Conservation (phyloP, 2,329 filamentous ascomycete species). For the Aspergillus ibericus region DNA sequence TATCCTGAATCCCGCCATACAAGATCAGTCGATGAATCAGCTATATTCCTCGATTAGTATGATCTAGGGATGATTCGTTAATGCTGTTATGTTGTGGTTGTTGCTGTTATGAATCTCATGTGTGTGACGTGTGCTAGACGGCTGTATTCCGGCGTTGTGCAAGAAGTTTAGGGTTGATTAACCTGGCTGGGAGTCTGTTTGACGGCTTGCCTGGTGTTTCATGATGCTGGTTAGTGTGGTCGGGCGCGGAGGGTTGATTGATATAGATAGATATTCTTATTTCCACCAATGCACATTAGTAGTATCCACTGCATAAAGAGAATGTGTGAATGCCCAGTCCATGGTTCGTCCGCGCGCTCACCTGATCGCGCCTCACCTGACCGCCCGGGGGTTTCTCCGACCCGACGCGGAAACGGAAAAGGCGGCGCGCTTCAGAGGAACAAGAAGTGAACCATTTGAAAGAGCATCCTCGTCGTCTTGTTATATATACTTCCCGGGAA, state of each 20-base stretch:
- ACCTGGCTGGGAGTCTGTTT: background rate
- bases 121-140: slow-evolving; percentile 1
- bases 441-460: slow-evolving; percentile 8
- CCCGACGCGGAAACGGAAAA: slow-evolving; percentile 28
- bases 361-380: slow-evolving; percentile 23
- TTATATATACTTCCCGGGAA: slow-evolving; percentile 6
- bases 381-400: slow-evolving; percentile 31
- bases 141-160: background rate
- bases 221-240: background rate
- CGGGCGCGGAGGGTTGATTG: background rate
- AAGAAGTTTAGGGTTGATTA: background rate
- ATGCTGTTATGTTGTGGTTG: background rate
- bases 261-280: too few species aligned
- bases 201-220: background rate
- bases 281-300: background rate
- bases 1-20: slow-evolving; percentile 34
- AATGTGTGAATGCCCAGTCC: background rate
- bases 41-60: slow-evolving; percentile 39
- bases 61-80: slow-evolving; percentile 22
- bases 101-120: slow-evolving; percentile 1
- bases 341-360: background rate
- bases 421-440: slow-evolving; percentile 14
- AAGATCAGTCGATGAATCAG: slow-evolving; percentile 34
- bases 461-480: slow-evolving; percentile 2
- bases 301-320: too few species aligned